These are phyloP conservation scores for Talaromyces nanjingensis DNA, from an alignment of 495 filamentous ascomycete species.

Conservation along the genomic window DNA sequence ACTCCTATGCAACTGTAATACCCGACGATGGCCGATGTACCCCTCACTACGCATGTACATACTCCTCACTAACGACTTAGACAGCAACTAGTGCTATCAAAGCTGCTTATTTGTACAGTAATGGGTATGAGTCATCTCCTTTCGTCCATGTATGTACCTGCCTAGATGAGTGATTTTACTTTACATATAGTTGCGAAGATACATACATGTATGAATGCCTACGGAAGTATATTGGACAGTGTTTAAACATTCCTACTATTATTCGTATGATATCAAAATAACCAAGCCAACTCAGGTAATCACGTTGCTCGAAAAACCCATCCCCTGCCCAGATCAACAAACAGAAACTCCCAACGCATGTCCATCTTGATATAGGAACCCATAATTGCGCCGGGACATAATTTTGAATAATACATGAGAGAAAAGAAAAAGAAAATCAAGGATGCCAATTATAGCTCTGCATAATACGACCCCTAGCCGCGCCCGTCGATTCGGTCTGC, in stretches of 20 bases:
- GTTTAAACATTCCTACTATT: neutral
- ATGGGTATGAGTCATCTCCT: neutral
- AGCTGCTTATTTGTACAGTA: neutral
- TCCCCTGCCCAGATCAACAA: neutral
- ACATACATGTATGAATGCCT: neutral
- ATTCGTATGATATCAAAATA: slow-evolving; percentile 1
- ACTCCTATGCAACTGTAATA: neutral
- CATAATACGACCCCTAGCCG: slow-evolving; percentile 36
- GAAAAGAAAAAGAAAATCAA: slow-evolving; percentile 12
- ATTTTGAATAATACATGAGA: neutral
- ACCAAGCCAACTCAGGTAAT: neutral
- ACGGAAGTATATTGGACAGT: neutral
- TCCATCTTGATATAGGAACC: neutral
- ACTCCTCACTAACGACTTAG: neutral
- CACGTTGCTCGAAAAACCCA: neutral
- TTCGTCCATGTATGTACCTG: neutral
- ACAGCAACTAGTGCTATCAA: neutral
- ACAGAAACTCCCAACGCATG: neutral
- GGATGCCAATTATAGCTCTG: slow-evolving; percentile 47
- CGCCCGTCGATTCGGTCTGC: slow-evolving; percentile 53
- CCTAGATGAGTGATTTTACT: neutral
- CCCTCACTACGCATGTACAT: neutral
- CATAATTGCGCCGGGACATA: slow-evolving; percentile 1
- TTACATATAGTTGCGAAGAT: neutral
- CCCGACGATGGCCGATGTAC: neutral